phyloP scores from a whole-genome alignment of 495 filamentous ascomycete species.

The Staphylotrichum longicolle region DNA sequence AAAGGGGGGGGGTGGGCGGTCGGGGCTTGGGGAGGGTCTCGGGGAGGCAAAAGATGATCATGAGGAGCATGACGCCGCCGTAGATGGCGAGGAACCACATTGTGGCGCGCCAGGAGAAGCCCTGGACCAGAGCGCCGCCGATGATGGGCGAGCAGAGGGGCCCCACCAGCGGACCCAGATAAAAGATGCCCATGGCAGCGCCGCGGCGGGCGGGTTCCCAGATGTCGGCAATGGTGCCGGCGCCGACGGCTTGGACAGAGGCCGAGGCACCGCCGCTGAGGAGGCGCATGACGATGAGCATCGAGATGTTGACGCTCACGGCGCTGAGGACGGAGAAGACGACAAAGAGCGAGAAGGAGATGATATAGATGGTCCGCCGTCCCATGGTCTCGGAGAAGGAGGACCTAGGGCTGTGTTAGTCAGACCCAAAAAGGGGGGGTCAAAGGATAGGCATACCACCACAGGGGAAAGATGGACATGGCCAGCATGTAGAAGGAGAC shows the following conservation, averaged over 20 bases:
- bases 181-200: constrained; percentile 89
- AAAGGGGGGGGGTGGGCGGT: background rate
- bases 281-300: constrained; percentile 84
- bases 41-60: constrained; percentile 67
- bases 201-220: constrained; percentile 83
- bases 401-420: constrained; percentile 41
- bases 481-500: constrained; percentile 86
- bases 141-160: constrained; percentile 85
- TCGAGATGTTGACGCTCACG: constrained; percentile 69
- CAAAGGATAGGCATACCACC: constrained; percentile 58
- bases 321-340: constrained; percentile 74
- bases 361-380: constrained; percentile 79
- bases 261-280: constrained; percentile 81
- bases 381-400: constrained; percentile 82
- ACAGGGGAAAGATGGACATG: constrained; percentile 89
- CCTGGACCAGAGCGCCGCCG: constrained; percentile 70
- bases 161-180: constrained; percentile 82
- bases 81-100: constrained; percentile 84
- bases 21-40: constrained; percentile 56
- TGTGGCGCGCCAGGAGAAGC: constrained; percentile 78
- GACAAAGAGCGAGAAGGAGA: constrained; percentile 77
- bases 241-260: constrained; percentile 87
- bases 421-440: background rate
- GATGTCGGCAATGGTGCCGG: constrained; percentile 88
- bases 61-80: constrained; percentile 61